Conservation (phyloP, 371 early-diverging fungal genomes). For the Conidiobolus coronatus region DNA sequence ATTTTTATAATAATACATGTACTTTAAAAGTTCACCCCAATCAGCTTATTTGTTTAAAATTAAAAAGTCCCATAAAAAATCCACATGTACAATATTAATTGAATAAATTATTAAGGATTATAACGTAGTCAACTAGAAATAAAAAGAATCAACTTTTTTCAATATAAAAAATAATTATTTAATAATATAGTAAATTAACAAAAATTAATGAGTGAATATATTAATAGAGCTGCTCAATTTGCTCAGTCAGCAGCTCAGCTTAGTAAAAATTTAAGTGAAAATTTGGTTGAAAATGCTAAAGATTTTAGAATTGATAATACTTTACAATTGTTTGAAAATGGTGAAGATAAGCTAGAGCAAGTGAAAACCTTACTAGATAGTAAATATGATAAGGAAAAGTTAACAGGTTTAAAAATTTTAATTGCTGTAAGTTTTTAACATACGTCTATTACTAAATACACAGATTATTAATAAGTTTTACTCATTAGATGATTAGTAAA, state of each 20-base stretch:
- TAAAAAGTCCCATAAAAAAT: too few species aligned
- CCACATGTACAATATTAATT: too few species aligned
- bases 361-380: conserved; percentile 55
- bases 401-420: conserved; percentile 71
- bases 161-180: too few species aligned
- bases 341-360: conserved; percentile 58
- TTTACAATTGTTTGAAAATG: conserved; percentile 64
- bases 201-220: conserved; percentile 39
- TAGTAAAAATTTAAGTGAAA: conserved; percentile 62
- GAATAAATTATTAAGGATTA: too few species aligned
- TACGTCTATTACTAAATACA: background rate
- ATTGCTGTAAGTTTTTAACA: conserved; percentile 47
- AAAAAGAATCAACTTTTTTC: too few species aligned
- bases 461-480: background rate
- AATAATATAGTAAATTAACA: too few species aligned
- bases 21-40: too few species aligned
- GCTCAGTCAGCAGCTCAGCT: conserved; percentile 66
- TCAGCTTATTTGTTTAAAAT: too few species aligned
- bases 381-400: conserved; percentile 70
- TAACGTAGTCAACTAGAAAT: too few species aligned
- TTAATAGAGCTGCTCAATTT: conserved; percentile 44
- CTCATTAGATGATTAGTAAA: conserved; percentile 57
- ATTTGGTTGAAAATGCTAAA: conserved; percentile 61
- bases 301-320: conserved; percentile 57
- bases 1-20: too few species aligned